phyloP scores from a whole-genome alignment of 352 stramenopile genomes.

The Phytophthora constricta region DNA sequence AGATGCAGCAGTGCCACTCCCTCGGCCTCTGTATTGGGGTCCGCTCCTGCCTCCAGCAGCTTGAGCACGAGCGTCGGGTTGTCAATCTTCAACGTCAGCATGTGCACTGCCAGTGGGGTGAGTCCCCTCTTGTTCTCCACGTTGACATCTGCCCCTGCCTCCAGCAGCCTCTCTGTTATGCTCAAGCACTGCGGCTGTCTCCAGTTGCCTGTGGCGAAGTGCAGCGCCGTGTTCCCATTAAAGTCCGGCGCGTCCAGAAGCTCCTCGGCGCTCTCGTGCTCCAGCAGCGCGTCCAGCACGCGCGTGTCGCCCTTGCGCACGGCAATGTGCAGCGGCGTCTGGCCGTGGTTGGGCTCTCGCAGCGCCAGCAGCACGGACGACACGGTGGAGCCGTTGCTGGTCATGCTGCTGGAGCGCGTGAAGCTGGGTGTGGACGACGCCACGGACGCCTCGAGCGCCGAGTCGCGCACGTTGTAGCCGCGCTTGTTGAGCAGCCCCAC shows the following conservation, averaged over 20 bases:
- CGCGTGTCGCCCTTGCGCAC: slow-evolving; percentile 76
- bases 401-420: slow-evolving; percentile 55
- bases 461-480: slow-evolving; percentile 84
- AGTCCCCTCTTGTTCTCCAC: slow-evolving; percentile 69
- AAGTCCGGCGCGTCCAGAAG: slow-evolving; percentile 75
- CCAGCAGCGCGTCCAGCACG: slow-evolving; percentile 73
- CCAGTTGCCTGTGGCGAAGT: slow-evolving; percentile 78
- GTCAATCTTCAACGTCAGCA: slow-evolving; percentile 82
- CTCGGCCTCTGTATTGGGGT: slow-evolving; percentile 71
- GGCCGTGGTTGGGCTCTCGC: slow-evolving; percentile 76
- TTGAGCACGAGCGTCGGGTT: slow-evolving; percentile 67
- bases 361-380: slow-evolving; percentile 76
- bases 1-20: slow-evolving; percentile 70
- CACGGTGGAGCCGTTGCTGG: slow-evolving; percentile 63
- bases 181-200: slow-evolving; percentile 47
- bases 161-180: slow-evolving; percentile 59
- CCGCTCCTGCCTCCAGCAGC: slow-evolving; percentile 66
- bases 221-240: slow-evolving; percentile 84
- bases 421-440: slow-evolving; percentile 51
- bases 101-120: slow-evolving; percentile 75
- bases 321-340: slow-evolving; percentile 80
- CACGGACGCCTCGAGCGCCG: slow-evolving; percentile 62
- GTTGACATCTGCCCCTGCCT: slow-evolving; percentile 57
- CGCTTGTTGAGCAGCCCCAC: slow-evolving; percentile 83
- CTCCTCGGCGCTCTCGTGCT: slow-evolving; percentile 73